Conservation (phyloP, 2,329 filamentous ascomycete species). For the Neopestalotiopsis sp. region DNA sequence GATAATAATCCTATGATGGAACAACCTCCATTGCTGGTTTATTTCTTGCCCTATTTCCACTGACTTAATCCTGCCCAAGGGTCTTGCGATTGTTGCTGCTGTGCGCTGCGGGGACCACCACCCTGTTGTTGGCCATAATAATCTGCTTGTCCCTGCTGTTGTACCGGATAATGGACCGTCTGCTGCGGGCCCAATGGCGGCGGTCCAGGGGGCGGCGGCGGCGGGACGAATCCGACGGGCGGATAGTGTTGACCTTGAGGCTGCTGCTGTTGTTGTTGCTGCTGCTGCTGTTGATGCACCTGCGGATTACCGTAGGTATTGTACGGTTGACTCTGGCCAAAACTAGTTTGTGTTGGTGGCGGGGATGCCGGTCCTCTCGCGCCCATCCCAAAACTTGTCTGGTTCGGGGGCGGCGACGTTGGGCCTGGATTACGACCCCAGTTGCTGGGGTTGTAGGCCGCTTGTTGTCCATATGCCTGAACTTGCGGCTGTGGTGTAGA, state of each 20-base stretch:
- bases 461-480: conserved; percentile 51
- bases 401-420: conserved; percentile 48
- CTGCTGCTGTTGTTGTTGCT: conserved; percentile 46
- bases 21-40: background rate
- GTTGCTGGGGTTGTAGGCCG: conserved; percentile 62
- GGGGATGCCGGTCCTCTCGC: conserved; percentile 55
- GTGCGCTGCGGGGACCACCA: conserved; percentile 4
- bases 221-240: conserved; percentile 65
- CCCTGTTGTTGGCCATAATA: conserved; percentile 19
- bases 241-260: conserved; percentile 49
- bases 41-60: conserved; percentile 14
- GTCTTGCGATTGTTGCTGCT: conserved; percentile 16
- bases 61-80: conserved; percentile 20
- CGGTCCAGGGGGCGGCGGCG: conserved; percentile 67
- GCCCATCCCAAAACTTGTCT: conserved; percentile 42
- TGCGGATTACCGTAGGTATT: conserved; percentile 54
- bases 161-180: conserved; percentile 58
- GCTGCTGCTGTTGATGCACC: conserved; percentile 45
- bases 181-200: conserved; percentile 68
- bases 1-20: background rate
- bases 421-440: conserved; percentile 64
- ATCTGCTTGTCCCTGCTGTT: conserved; percentile 37
- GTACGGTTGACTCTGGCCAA: conserved; percentile 47
- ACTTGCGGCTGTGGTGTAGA: conserved; percentile 41
- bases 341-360: conserved; percentile 53